These are phyloP conservation scores for Mycena olivaceomarginata DNA, from an alignment of 768 basidiomycete genomes.

Conservation along the genomic window DNA sequence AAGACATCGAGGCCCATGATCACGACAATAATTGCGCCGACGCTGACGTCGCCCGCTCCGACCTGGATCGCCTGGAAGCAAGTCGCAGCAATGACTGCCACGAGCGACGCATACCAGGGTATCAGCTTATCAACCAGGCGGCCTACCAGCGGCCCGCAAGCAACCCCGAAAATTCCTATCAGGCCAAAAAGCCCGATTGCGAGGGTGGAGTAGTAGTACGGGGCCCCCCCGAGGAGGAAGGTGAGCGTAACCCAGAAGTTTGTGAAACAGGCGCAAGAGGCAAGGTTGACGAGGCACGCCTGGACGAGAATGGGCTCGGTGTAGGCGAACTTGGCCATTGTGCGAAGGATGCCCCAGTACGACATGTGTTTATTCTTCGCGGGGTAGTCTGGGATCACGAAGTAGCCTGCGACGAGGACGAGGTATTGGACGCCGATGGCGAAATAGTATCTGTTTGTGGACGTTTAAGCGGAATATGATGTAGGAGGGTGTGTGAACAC, in stretches of 20 bases:
- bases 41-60: slow-evolving; percentile 80
- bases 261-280: slow-evolving; percentile 65
- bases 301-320: slow-evolving; percentile 79
- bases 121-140: slow-evolving; percentile 81
- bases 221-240: slow-evolving; percentile 75
- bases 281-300: slow-evolving; percentile 65
- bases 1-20: slow-evolving; percentile 85
- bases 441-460: slow-evolving; percentile 72
- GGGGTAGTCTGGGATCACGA: slow-evolving; percentile 89
- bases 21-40: slow-evolving; percentile 82
- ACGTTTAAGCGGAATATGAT: background rate
- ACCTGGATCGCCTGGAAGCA: slow-evolving; percentile 79
- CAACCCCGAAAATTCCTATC: slow-evolving; percentile 83
- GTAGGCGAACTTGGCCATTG: slow-evolving; percentile 74
- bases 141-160: slow-evolving; percentile 82
- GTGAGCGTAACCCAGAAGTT: slow-evolving; percentile 73
- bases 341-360: slow-evolving; percentile 74
- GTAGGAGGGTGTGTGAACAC: background rate
- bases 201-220: slow-evolving; percentile 72
- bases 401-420: slow-evolving; percentile 76
- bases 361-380: slow-evolving; percentile 80
- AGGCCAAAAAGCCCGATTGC: slow-evolving; percentile 84
- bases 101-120: slow-evolving; percentile 86
- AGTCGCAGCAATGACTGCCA: slow-evolving; percentile 68
- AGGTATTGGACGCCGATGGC: slow-evolving; percentile 81